Conservation (phyloP, 495 filamentous ascomycete species). For the Penicillium pancosmium region DNA sequence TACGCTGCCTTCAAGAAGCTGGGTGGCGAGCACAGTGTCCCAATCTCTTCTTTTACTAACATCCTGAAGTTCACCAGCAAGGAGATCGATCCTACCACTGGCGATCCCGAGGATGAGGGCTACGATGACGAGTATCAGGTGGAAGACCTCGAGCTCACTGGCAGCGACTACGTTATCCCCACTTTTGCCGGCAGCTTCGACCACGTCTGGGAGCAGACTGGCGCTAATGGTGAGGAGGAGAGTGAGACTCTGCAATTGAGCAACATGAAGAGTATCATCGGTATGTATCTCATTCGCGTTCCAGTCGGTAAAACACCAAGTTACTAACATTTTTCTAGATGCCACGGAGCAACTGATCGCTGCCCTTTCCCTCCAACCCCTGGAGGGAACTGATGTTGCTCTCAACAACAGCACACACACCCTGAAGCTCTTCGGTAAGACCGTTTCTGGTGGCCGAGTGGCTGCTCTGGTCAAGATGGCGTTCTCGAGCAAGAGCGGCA, state of each 20-base stretch:
- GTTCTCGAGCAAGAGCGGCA: conserved; percentile 85
- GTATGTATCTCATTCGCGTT: conserved; percentile 54
- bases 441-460: conserved; percentile 85
- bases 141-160: conserved; percentile 86
- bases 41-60: conserved; percentile 83
- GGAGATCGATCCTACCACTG: conserved; percentile 94
- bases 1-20: conserved; percentile 93
- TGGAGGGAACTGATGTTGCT: conserved; percentile 90
- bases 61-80: conserved; percentile 95
- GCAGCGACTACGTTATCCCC: conserved; percentile 92
- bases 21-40: conserved; percentile 67
- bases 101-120: conserved; percentile 86
- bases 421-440: conserved; percentile 95
- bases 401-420: conserved; percentile 88
- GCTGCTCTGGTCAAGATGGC: conserved; percentile 91
- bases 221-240: conserved; percentile 83
- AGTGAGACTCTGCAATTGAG: conserved; percentile 90
- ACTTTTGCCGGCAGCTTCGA: conserved; percentile 93
- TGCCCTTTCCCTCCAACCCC: conserved; percentile 84
- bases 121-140: conserved; percentile 99
- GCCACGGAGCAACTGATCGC: conserved; percentile 90
- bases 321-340: conserved; percentile 61
- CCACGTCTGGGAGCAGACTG: conserved; percentile 95
- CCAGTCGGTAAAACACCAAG: not conserved
- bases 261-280: conserved; percentile 87